Evolutionary conservation across 345 rosid species (phyloP).

Genomic region (Lepidium africanum): DNA sequence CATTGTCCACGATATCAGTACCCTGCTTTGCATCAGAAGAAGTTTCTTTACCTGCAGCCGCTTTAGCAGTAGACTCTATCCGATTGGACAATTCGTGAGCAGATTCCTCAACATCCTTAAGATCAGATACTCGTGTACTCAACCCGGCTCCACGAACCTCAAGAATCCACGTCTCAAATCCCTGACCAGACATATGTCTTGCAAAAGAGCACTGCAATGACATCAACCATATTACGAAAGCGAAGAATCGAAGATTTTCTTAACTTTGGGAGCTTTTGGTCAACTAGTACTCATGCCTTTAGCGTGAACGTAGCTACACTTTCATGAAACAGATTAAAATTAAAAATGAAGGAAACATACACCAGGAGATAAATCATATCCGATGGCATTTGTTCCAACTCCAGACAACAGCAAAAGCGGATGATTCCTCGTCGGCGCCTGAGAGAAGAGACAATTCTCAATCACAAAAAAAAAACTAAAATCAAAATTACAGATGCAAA

Average conservation of each 20-base stretch:
- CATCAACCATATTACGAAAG: background rate
- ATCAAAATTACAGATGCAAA: background rate
- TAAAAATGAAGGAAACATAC: slow-evolving; percentile 29
- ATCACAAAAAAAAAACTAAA: background rate
- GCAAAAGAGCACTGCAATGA: slow-evolving; percentile 79
- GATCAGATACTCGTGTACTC: slow-evolving; percentile 52
- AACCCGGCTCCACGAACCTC: slow-evolving; percentile 97
- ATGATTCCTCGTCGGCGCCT: slow-evolving; percentile 79
- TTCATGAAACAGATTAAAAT: background rate
- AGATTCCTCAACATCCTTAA: slow-evolving; percentile 49
- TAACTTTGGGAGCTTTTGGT: background rate
- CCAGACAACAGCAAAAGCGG: slow-evolving; percentile 89
- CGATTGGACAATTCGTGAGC: slow-evolving; percentile 38
- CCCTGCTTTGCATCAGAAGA: slow-evolving; percentile 24
- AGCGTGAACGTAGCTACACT: background rate
- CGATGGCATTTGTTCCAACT: slow-evolving; percentile 92
- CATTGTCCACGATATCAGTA: slow-evolving; percentile 18
- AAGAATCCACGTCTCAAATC: slow-evolving; percentile 96
- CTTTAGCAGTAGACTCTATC: slow-evolving; percentile 54
- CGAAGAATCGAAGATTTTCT: background rate
- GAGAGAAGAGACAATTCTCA: background rate
- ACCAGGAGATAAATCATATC: slow-evolving; percentile 85
- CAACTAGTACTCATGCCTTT: background rate
- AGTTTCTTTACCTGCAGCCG: slow-evolving; percentile 36
- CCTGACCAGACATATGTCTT: slow-evolving; percentile 71